Base-by-base conservation (phyloP, 345 rosid species). In the Populus davidiana region DNA sequence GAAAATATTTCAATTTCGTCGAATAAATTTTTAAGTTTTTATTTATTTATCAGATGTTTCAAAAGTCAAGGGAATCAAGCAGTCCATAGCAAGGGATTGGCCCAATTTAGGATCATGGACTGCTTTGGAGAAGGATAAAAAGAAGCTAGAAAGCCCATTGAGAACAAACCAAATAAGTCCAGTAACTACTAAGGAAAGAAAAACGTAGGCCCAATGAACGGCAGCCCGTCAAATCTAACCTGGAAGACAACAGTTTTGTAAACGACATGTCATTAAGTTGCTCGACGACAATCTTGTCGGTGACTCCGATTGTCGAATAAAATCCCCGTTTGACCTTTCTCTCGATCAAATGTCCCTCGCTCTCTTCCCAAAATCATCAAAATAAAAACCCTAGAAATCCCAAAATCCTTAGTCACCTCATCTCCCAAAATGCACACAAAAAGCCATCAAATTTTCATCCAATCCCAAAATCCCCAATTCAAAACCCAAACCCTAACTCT, bases 391-490 rank as follows among this genome's bases (percentile, higher is more conserved):
- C 63, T 59, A 59, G 63, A 23, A 59, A n/a, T 59, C 63, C 29
- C 63, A 59, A 13, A 59, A 59, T 3, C 63, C 63, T 27, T 10
- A 10, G 27, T 59, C 14, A 25, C 29, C 14, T n/a, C 64, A 10
- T 23, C 64, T 23, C 1, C 1, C 67, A 68, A 33, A 41, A 77
- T 81, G 84, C 71, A 47, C 12, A 6, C 61, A 21, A 77, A 77
- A 61, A 14, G 31, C 27, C 71, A 9, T 5, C 82, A 75, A 72
- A 77, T 91, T 79, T 84, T 90, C 78, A 67, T 93, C 5, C 87
- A 85, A 77, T 88, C 86, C 75, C 90, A 86, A 2, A 71, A 29
- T 23, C 70, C 75, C 9, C 84, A 56, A 59, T 59, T 23, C 29
- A 59, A 10, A 66, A 23, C 80, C 76, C 74, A 77, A 74, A 81